A percentile compares a stretch with the other conserved stretches of the same genome.
phyloP scores from a whole-genome alignment of 2,329 filamentous ascomycete genomes.

The Domatiomyces catenatus region DNA sequence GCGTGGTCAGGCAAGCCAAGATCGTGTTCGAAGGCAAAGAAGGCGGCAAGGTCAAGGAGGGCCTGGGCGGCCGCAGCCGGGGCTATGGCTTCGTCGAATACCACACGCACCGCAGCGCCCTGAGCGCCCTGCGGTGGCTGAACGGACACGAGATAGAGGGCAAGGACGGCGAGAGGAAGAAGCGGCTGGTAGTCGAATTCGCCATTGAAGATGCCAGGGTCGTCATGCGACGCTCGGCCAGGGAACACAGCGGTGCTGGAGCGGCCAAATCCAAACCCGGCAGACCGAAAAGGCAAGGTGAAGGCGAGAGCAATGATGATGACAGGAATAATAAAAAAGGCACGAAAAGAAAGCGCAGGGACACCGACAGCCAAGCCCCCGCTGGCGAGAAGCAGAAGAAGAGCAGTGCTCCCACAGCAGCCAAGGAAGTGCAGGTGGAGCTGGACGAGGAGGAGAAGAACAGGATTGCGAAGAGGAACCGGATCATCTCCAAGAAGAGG shows the following conservation, averaged over 20 bases:
- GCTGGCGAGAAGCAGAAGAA: slow-evolving; percentile 11
- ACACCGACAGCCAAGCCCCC: slow-evolving; percentile 3
- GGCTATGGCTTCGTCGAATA: slow-evolving; percentile 98
- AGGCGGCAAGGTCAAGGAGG: slow-evolving; percentile 68
- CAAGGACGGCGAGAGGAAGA: slow-evolving; percentile 52
- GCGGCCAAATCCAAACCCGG: slow-evolving; percentile 16
- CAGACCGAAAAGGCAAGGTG: slow-evolving; percentile 11
- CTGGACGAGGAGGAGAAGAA: slow-evolving; percentile 35
- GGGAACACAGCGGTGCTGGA: slow-evolving; percentile 36
- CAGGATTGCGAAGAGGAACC: slow-evolving; percentile 48
- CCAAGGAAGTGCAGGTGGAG: slow-evolving; percentile 31
- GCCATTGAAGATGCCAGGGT: slow-evolving; percentile 97
- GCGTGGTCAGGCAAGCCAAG: slow-evolving; percentile 82
- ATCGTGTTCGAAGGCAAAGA: slow-evolving; percentile 72
- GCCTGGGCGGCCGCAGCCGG: slow-evolving; percentile 63
- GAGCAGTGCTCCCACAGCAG: slow-evolving; percentile 5
- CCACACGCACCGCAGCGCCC: slow-evolving; percentile 75
- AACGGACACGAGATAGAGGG: slow-evolving; percentile 55
- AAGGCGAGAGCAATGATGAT: slow-evolving; percentile 18
- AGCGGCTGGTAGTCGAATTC: slow-evolving; percentile 86
- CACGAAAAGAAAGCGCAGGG: slow-evolving; percentile 13
- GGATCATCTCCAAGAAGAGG: slow-evolving; percentile 74
- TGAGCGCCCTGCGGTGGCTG: slow-evolving; percentile 88
- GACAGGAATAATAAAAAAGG: slow-evolving; percentile 20
- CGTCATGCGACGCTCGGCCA: slow-evolving; percentile 58